A percentile compares a stretch with the other conserved stretches of the same genome.
These are phyloP conservation scores for Helenozyma baotianmanensis DNA, from an alignment of 805 yeast genomes.

Conservation along the genomic window DNA sequence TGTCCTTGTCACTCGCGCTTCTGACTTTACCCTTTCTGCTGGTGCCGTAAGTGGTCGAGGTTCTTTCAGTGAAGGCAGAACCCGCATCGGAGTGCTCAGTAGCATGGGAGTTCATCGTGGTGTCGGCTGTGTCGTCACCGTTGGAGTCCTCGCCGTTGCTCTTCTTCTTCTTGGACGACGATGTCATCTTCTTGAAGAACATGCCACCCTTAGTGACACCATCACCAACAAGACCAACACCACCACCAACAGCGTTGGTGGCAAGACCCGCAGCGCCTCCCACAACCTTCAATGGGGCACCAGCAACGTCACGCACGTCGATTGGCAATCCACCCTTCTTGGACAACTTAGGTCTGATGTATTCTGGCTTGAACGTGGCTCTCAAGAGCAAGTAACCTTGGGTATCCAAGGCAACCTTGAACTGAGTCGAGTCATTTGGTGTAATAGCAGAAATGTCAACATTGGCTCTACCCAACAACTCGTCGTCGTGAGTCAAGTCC, in stretches of 20 bases:
- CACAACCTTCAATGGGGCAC: slow-evolving; percentile 44
- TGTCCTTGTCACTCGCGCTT: too few species aligned
- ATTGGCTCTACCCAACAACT: slow-evolving; percentile 48
- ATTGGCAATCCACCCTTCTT: slow-evolving; percentile 37
- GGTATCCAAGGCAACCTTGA: slow-evolving; percentile 52
- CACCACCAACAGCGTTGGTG: slow-evolving; percentile 41
- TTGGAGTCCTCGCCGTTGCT: slow-evolving; percentile 6
- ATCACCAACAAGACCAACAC: slow-evolving; percentile 43
- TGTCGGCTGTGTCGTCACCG: not conserved
- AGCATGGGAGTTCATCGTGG: slow-evolving; percentile 1
- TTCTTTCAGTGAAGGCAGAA: slow-evolving; percentile 1
- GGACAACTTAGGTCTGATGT: slow-evolving; percentile 56
- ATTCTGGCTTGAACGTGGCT: slow-evolving; percentile 59
- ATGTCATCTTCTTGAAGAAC: slow-evolving; percentile 30
- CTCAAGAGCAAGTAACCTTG: slow-evolving; percentile 57
- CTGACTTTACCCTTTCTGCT: slow-evolving; percentile 2
- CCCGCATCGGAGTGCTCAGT: slow-evolving; percentile 1
- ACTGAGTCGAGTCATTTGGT: slow-evolving; percentile 41
- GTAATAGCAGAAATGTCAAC: slow-evolving; percentile 48
- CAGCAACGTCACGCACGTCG: slow-evolving; percentile 36
- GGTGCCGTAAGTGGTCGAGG: not conserved
- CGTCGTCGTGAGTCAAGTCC: slow-evolving; percentile 74
- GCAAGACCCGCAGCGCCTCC: slow-evolving; percentile 42
- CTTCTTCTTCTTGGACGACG: slow-evolving; percentile 16
- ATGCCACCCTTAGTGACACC: slow-evolving; percentile 47